Evolutionary conservation across 1,139 yeast species (phyloP).

Genomic region (Sugiyamaella grinbergsii): DNA sequence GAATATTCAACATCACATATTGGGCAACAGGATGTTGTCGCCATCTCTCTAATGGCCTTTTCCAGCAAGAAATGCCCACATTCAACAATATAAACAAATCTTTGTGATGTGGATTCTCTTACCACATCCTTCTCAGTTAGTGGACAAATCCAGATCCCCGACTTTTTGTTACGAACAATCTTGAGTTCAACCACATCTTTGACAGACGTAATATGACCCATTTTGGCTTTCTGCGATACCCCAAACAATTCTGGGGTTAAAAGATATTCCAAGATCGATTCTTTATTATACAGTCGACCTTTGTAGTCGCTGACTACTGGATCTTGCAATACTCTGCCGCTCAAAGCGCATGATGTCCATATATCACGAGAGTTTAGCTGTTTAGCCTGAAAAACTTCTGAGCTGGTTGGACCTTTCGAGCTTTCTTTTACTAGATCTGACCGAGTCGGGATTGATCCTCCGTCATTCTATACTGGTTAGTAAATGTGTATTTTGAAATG

Average conservation of each 20-base stretch:
- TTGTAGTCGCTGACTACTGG: constrained; percentile 72
- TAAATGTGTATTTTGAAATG: constrained; percentile 6
- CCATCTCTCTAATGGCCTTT: constrained; percentile 44
- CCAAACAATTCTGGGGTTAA: constrained; percentile 45
- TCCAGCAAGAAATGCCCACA: constrained; percentile 59
- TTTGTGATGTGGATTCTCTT: constrained; percentile 41
- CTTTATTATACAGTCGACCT: constrained; percentile 73
- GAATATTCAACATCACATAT: constrained; percentile 44
- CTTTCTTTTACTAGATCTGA: constrained; percentile 45
- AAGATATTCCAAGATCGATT: constrained; percentile 60
- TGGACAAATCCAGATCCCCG: constrained; percentile 54
- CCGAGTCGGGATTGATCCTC: constrained; percentile 54
- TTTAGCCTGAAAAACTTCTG: constrained; percentile 33
- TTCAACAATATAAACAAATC: constrained; percentile 51
- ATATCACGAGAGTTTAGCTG: constrained; percentile 36
- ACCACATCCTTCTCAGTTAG: constrained; percentile 47
- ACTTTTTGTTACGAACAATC: constrained; percentile 33
- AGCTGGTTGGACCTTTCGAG: constrained; percentile 33
- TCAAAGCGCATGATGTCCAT: constrained; percentile 52
- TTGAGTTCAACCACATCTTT: constrained; percentile 56
- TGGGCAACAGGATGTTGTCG: constrained; percentile 43
- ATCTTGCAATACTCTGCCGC: constrained; percentile 44
- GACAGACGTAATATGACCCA: constrained; percentile 50
- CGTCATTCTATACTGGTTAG: constrained; percentile 47
- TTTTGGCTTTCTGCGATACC: constrained; percentile 35